A percentile compares a stretch with the other conserved stretches of the same genome.
Evolutionary conservation across 306 rosid genomes (phyloP).

Genomic region (Pyrus communis): DNA sequence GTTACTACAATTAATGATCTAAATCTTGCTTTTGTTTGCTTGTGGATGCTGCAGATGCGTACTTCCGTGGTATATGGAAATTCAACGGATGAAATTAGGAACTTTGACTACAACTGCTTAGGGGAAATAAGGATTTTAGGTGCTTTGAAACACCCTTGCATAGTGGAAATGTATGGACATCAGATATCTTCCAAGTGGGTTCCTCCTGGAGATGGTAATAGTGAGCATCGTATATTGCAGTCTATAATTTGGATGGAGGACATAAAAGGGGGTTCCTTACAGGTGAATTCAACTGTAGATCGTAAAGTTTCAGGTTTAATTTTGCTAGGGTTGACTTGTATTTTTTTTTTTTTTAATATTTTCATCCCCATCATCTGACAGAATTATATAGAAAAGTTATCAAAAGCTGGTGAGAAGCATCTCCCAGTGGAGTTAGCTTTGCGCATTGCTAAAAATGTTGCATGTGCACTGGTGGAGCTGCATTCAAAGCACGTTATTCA

Average conservation of each 20-base stretch:
- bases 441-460: conserved; percentile 68
- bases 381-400: conserved; percentile 64
- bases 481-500: conserved; percentile 91
- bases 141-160: conserved; percentile 74
- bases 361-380: conserved; percentile 21
- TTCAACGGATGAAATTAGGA: conserved; percentile 52
- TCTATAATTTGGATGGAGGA: conserved; percentile 84
- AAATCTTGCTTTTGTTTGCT: not conserved
- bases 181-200: conserved; percentile 75
- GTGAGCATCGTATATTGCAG: conserved; percentile 48
- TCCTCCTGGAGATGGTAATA: conserved; percentile 56
- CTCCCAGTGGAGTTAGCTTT: conserved; percentile 60
- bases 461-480: conserved; percentile 73
- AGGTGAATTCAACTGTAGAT: conserved; percentile 37
- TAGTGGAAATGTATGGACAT: conserved; percentile 93
- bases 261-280: conserved; percentile 76
- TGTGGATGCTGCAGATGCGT: conserved; percentile 58
- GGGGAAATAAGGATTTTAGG: conserved; percentile 93
- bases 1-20: not conserved
- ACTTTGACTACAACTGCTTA: conserved; percentile 68
- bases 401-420: conserved; percentile 63
- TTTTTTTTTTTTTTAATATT: conserved; percentile 2
- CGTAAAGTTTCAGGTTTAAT: not conserved
- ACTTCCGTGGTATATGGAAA: conserved; percentile 45
- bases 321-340: not conserved